Percentiles rank a stretch among this genome's conserved stretches.
These are phyloP conservation scores for Streptanthus diversifolius DNA, from an alignment of 345 rosid species.

Conservation along the genomic window DNA sequence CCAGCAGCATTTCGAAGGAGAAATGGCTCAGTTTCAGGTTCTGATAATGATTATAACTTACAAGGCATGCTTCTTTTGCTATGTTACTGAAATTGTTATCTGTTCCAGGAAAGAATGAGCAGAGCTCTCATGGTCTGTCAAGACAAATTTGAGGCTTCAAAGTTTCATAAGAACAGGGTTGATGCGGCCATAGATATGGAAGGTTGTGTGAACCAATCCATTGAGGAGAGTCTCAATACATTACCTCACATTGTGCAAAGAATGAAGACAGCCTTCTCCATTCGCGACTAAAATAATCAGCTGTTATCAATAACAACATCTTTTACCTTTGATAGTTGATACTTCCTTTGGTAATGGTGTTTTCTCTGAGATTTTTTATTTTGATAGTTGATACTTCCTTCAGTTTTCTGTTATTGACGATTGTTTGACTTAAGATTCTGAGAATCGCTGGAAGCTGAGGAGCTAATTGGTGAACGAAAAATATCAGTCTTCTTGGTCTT, in stretches of 20 bases:
- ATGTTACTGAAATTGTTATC: background rate
- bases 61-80: background rate
- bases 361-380: background rate
- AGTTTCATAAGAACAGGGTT: slow-evolving; percentile 49
- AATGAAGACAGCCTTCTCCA: slow-evolving; percentile 47
- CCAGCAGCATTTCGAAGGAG: slow-evolving; percentile 70
- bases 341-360: background rate
- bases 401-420: background rate
- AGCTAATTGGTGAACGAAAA: background rate
- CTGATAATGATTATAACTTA: background rate
- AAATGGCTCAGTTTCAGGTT: slow-evolving; percentile 87
- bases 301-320: background rate
- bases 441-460: background rate
- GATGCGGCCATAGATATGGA: slow-evolving; percentile 57
- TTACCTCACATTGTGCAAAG: slow-evolving; percentile 73
- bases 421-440: background rate
- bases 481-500: background rate
- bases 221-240: slow-evolving; percentile 56
- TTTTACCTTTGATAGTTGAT: background rate
- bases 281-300: background rate
- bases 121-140: slow-evolving; percentile 88
- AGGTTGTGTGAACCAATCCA: slow-evolving; percentile 65
- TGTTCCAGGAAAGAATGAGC: slow-evolving; percentile 67
- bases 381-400: background rate
- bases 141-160: slow-evolving; percentile 77